Base-by-base conservation (phyloP, 257 asterid genomes). In the Solanum sejunctum region DNA sequence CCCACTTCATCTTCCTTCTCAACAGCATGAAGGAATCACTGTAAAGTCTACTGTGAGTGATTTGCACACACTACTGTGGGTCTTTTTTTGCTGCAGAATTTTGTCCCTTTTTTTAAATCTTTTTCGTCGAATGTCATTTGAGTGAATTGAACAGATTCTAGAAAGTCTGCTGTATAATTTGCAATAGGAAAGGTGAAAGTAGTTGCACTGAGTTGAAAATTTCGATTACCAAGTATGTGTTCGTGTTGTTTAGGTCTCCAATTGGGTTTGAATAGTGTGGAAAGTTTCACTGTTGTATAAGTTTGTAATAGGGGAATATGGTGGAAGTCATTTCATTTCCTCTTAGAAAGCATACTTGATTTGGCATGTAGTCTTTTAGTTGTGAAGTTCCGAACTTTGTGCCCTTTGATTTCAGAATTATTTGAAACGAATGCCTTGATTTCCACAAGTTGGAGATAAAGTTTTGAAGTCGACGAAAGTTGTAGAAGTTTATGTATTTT, bases 1-100 rank as follows among this genome's bases (percentile, higher is more conserved):
- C 84, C 71, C 91, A 70, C 67, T 86, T 21, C 87, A 87, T 61
- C 75, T 10, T 32, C 8, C 71, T 26, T 26, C 71, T 23, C 93
- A 85, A 60, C 91, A 90, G 69, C 88, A 91, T 21, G 93, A 96
- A 83, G 88, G 89, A 83, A 85, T 96, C 78, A 88, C 89, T 32
- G 92, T 93, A n/a, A 93, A 89, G 88, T 90, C 93, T 84, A 93
- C 93, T 17, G 99, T 94, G 63, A 92, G 98, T 85, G 21, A 49
- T 80, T 81, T 54, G 45, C 17, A 18, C 81, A 49, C 26, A n/a
- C 21, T 21, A 47, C 32, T 21, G n/a, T 43, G 26, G 41, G 7
- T 9, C 71, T 55, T 57, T 67, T 85, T 16, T 39, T 81, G 73
- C 17, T 26, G n/a, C 58, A 45, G 2, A 13, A 3, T 75, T 49